Evolutionary conservation across 2,329 filamentous ascomycete species (phyloP), one percentile per base, ranked within the genome.

Genomic region (Ilyonectria robusta): DNA sequence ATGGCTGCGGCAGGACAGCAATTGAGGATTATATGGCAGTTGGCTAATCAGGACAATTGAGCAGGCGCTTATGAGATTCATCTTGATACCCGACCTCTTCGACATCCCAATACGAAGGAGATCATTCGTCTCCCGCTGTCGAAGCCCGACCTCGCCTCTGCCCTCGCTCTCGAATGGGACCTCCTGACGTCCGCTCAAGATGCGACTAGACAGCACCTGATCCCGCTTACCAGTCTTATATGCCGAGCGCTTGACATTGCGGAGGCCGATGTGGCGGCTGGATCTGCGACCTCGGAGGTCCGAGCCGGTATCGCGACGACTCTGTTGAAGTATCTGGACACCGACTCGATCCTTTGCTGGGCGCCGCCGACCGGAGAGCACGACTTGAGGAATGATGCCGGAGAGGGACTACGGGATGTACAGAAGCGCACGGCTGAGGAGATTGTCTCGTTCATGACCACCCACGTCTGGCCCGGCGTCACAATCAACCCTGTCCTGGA

Each of bases 81-180:
- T 72, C 91, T 98, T 70, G 96, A 98, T 82, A 81, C 85, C 26
- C 88, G 94, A 29, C 91, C 94, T 4, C 89, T 99, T 67, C 91
- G 95, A 68, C 94, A 93, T 58, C 93, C 92, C 0, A 86, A 88
- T 66, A 91, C 91, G 59, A 94, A 95, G 78, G 78, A 88, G 46
- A 85, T 94, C 70, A 85, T 99, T 74, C 88, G 87, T 2, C 76
- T 98, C 31, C 95, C 96, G 0, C 75, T 83, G 2, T 88, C 87
- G 63, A 98, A 98, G 83, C 91, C 90, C 35, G 88, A 94, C 76
- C 91, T 98, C 44, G 95, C 95, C 26, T 87, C 91, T 50, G 93
- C 94, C 63, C 91, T 99, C 69, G 96, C 95, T 3, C 83, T 97
- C 50, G 96, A 99, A 84, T 99, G 96, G 96, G 95, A 98, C 79